phyloP scores from a whole-genome alignment of 2,329 filamentous ascomycete genomes.

The Myriosclerotinia duriaeana region DNA sequence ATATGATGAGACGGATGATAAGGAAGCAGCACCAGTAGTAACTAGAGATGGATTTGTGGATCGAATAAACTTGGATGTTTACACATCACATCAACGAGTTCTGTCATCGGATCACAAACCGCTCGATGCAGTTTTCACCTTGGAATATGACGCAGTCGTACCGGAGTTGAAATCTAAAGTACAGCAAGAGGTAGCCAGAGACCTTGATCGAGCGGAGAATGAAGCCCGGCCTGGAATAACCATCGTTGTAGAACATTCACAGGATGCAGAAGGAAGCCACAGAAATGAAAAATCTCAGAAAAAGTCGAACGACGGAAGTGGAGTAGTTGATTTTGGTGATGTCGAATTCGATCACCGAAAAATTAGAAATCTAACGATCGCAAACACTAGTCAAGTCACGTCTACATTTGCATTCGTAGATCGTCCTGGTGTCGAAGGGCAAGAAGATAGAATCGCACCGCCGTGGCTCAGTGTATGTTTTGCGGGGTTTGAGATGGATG shows the following conservation, averaged over 20 bases:
- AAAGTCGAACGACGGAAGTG: constrained; percentile 42
- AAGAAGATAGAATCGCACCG: constrained; percentile 47
- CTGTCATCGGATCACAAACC: constrained; percentile 96
- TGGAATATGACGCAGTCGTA: constrained; percentile 84
- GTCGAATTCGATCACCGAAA: constrained; percentile 68
- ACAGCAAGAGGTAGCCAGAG: constrained; percentile 81
- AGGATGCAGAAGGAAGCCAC: constrained; percentile 40
- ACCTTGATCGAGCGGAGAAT: constrained; percentile 88
- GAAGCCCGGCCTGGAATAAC: constrained; percentile 81
- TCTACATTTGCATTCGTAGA: constrained; percentile 81
- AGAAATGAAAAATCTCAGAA: constrained; percentile 24
- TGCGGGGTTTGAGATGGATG: constrained; percentile 49
- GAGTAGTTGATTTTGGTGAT: constrained; percentile 74
- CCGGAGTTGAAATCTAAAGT: constrained; percentile 80
- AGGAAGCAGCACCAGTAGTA: constrained; percentile 48
- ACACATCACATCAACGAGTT: constrained; percentile 85
- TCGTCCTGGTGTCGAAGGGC: constrained; percentile 61
- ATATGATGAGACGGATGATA: constrained; percentile 44
- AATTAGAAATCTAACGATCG: constrained; percentile 72
- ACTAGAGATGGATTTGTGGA: constrained; percentile 60
- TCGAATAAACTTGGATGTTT: constrained; percentile 60
- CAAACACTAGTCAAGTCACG: constrained; percentile 83
- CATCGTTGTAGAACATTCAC: constrained; percentile 69
- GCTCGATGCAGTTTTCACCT: constrained; percentile 74
- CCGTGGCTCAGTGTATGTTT: constrained; percentile 73